Evolutionary conservation across 805 yeast genomes (phyloP), one percentile per base, ranked within the genome.

Genomic region (Jamesozyma spencerorum): DNA sequence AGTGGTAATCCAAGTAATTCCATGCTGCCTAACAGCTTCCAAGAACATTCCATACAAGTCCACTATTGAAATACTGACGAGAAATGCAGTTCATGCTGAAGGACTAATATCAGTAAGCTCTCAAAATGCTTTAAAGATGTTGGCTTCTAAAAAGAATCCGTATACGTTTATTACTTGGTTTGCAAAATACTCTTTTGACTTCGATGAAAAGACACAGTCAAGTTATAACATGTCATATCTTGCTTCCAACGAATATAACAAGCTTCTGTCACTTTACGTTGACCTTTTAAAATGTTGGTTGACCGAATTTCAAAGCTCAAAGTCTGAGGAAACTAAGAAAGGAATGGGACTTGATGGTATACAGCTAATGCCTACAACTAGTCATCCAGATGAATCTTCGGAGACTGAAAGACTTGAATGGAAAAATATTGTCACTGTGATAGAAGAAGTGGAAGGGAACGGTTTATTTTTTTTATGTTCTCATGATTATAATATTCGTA

Each of bases 401-500:
- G 60, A 57, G n/a, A 62, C 71, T 5, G 87, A 82, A 46, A 84
- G 79, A 42, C 59, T 84, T 29, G 90, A 84, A 54, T 69, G 85
- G 72, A 85, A 84, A 49, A 78, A 77, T 36, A 77, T 86, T 14
- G 78, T 85, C 46, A 82, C 95, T 0, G 81, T 84, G 0, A 80
- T 92, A 36, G 97, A 92, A 60, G 97, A 90, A 46, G 85, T 90
- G 8, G 98, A 92, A 61, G 97, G 98, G 0, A 85, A 88, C 55
- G 99, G 96, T 0, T 63, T 92, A 24, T 92, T 85, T 53, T 90
- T 94, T 54, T 65, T 92, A 18, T 85, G 95, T 52, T 85, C 95
- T 1, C 94, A 87, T 49, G 95, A 87, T 55, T 71, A 81, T 33
- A 69, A 74, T 18, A 73, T 85, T 11, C 69, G 99, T 40, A 78